Evolutionary conservation across 2,329 filamentous ascomycete genomes (phyloP).

Genomic region (Sporothrix curviconia): DNA sequence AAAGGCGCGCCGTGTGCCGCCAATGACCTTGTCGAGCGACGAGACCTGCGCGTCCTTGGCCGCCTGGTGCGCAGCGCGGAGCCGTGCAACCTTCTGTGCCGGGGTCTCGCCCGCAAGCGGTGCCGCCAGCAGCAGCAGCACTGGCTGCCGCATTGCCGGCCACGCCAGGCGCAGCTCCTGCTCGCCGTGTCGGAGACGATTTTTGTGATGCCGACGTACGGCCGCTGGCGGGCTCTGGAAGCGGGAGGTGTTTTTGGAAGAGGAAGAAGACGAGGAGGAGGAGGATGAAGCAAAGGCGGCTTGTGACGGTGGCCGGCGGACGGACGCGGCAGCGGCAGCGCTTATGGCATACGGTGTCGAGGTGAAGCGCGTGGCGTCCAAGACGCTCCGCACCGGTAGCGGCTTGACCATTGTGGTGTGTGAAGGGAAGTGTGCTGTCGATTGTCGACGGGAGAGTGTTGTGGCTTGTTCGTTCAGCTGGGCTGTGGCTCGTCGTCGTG

Average conservation of each 20-base stretch:
- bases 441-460: background rate
- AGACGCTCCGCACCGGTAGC: constrained; percentile 55
- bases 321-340: constrained; percentile 40
- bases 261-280: constrained; percentile 15
- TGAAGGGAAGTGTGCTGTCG: background rate
- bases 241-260: constrained; percentile 14
- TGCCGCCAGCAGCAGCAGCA: constrained; percentile 9
- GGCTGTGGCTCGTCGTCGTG: background rate
- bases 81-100: constrained; percentile 60
- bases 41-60: constrained; percentile 54
- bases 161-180: constrained; percentile 13
- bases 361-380: constrained; percentile 75
- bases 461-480: background rate
- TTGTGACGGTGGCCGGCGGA: background rate
- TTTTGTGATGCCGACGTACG: background rate
- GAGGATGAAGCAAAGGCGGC: background rate
- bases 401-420: constrained; percentile 14
- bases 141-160: constrained; percentile 19
- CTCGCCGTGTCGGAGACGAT: background rate
- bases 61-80: constrained; percentile 62
- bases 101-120: constrained; percentile 48
- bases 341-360: constrained; percentile 63
- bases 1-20: constrained; percentile 42
- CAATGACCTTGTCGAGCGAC: constrained; percentile 44
- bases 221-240: constrained; percentile 16